Evolutionary conservation across 1,139 yeast species (phyloP).

Genomic region (Yamadazyma atmosphaerica): DNA sequence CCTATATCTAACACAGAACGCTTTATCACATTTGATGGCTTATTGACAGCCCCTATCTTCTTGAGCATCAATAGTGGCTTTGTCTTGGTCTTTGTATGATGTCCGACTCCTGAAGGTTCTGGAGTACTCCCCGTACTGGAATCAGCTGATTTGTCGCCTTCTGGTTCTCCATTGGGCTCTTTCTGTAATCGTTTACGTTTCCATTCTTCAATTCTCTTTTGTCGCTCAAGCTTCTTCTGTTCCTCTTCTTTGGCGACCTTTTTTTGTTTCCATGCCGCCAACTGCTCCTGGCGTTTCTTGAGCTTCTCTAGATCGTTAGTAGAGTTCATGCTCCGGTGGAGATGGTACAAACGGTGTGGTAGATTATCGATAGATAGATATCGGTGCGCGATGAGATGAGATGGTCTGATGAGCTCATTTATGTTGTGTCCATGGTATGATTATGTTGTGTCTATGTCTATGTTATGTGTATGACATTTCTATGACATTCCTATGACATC

Average conservation of each 20-base stretch:
- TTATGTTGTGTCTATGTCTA: too few relatives aligned
- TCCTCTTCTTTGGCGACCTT: slow-evolving; percentile 24
- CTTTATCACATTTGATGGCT: not conserved
- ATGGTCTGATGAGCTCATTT: too few relatives aligned
- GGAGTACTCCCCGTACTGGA: too few relatives aligned
- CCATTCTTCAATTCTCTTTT: slow-evolving; percentile 43
- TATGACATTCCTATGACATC: too few relatives aligned
- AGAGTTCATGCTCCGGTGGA: slow-evolving; percentile 9
- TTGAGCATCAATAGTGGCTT: slow-evolving; percentile 11
- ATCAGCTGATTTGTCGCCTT: too few relatives aligned
- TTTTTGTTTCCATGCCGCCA: slow-evolving; percentile 43
- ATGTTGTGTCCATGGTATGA: too few relatives aligned
- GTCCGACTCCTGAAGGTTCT: slow-evolving; percentile 5
- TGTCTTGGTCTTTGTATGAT: not conserved
- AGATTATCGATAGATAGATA: not conserved
- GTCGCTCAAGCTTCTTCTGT: slow-evolving; percentile 21
- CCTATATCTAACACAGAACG: slow-evolving; percentile 14
- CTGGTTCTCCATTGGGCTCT: not conserved
- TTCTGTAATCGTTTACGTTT: slow-evolving; percentile 24
- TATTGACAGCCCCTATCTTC: slow-evolving; percentile 5
- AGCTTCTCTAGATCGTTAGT: slow-evolving; percentile 33
- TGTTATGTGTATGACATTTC: too few relatives aligned
- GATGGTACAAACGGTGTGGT: not conserved
- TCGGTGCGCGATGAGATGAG: not conserved
- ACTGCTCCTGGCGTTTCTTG: slow-evolving; percentile 36